Evolutionary conservation across 2,329 filamentous ascomycete genomes (phyloP).

Genomic region (Colletotrichum musae): DNA sequence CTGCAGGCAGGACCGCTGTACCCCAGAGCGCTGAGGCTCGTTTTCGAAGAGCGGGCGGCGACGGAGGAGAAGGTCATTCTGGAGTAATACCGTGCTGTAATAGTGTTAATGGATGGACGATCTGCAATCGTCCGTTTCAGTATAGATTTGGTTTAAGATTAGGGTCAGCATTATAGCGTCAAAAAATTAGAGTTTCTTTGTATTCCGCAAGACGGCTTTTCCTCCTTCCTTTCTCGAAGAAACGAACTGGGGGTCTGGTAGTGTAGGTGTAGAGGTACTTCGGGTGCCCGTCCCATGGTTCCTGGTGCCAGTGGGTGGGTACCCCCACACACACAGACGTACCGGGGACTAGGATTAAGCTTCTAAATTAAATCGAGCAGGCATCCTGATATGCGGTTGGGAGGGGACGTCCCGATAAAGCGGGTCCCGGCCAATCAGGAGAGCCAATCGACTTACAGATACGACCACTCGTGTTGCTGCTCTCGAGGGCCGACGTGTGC

Average conservation of each 20-base stretch:
- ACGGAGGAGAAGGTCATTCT: background rate
- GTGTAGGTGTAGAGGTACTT: slow-evolving; percentile 4
- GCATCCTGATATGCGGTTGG: slow-evolving; percentile 23
- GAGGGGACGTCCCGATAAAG: slow-evolving; percentile 1
- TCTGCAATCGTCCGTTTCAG: slow-evolving; percentile 8
- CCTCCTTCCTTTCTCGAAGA: slow-evolving; percentile 17
- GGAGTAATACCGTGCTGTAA: background rate
- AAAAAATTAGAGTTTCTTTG: slow-evolving; percentile 9
- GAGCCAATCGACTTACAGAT: background rate
- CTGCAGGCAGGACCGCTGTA: slow-evolving; percentile 36
- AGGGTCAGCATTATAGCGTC: slow-evolving; percentile 2
- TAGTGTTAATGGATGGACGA: background rate
- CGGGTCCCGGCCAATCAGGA: slow-evolving; percentile 16
- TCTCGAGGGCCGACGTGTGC: background rate
- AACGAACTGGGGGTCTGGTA: background rate
- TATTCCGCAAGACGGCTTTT: background rate
- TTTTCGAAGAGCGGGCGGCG: slow-evolving; percentile 26
- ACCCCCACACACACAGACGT: background rate
- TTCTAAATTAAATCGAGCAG: slow-evolving; percentile 33
- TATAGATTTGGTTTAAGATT: slow-evolving; percentile 17
- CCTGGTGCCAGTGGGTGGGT: background rate
- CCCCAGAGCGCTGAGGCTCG: slow-evolving; percentile 30
- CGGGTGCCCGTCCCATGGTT: background rate
- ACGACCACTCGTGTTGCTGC: slow-evolving; percentile 1
- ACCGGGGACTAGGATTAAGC: slow-evolving; percentile 16